A percentile compares a stretch with the other conserved stretches of the same genome.
Conservation (phyloP, 129 eudicot species). For the Artemisia tridentata region DNA sequence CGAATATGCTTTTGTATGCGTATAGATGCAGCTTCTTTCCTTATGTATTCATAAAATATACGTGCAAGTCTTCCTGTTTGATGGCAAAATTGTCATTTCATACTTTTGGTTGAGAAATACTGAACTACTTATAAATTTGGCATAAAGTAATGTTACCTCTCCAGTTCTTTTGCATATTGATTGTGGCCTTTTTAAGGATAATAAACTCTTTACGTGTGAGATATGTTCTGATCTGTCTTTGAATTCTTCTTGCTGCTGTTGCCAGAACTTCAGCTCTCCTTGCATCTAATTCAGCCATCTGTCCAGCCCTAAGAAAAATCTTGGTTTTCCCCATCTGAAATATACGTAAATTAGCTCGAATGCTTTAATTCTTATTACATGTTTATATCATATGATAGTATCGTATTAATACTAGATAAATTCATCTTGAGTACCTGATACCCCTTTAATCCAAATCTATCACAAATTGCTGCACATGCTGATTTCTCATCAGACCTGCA, state of each 20-base stretch:
- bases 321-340: conserved; percentile 94
- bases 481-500: conserved; percentile 88
- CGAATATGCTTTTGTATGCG: conserved; percentile 85
- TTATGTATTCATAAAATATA: conserved; percentile 61
- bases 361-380: not conserved
- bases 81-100: conserved; percentile 20
- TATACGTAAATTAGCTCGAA: conserved; percentile 25
- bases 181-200: conserved; percentile 61
- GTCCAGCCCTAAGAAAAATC: conserved; percentile 97
- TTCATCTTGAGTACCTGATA: conserved; percentile 63
- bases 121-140: conserved; percentile 7
- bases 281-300: conserved; percentile 98
- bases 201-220: conserved; percentile 82
- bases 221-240: conserved; percentile 83
- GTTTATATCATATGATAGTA: not conserved
- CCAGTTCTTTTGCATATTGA: conserved; percentile 76
- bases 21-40: conserved; percentile 84
- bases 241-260: conserved; percentile 87
- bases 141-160: conserved; percentile 57
- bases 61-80: conserved; percentile 78
- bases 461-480: conserved; percentile 85
- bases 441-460: conserved; percentile 86
- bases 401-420: too few relatives aligned
- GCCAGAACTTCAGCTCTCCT: conserved; percentile 89
- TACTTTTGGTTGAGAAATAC: not conserved